A percentile compares a stretch with the other conserved stretches of the same genome.
Conservation (phyloP, 1,284 basidiomycete genomes). For the Ceratobasidium papillatum region DNA sequence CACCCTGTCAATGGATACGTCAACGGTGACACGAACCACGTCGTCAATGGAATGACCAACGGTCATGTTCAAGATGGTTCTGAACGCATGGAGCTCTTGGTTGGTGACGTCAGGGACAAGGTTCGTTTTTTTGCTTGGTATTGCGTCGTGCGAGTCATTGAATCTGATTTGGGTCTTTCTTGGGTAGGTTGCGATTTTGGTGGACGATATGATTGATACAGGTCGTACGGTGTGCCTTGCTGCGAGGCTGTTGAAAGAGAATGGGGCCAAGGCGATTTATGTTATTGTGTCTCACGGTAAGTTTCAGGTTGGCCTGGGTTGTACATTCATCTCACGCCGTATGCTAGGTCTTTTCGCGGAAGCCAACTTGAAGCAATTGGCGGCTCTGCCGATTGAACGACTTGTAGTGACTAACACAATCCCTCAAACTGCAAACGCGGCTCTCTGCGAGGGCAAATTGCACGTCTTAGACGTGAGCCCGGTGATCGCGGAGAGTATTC, state of each 20-base stretch:
- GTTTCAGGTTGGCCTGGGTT: constrained; percentile 46
- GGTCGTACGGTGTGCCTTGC: constrained; percentile 89
- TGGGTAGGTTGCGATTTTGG: constrained; percentile 83
- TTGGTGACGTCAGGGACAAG: constrained; percentile 96
- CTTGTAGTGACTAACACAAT: constrained; percentile 90
- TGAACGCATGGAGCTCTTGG: constrained; percentile 88
- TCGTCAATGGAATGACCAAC: constrained; percentile 45
- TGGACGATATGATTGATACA: constrained; percentile 99
- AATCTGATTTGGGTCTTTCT: background rate
- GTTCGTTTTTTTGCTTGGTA: constrained; percentile 54
- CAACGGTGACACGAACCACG: constrained; percentile 10
- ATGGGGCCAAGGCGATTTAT: constrained; percentile 88
- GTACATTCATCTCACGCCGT: background rate
- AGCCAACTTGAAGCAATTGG: constrained; percentile 78
- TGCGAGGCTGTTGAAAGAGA: constrained; percentile 83
- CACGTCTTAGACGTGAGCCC: constrained; percentile 86
- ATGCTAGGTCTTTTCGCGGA: constrained; percentile 85
- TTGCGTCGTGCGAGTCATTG: background rate
- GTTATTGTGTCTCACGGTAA: constrained; percentile 92
- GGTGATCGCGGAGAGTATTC: constrained; percentile 94
- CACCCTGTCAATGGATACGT: constrained; percentile 12
- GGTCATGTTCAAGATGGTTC: constrained; percentile 54
- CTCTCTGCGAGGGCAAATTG: constrained; percentile 58
- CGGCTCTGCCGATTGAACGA: constrained; percentile 82
- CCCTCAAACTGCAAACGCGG: constrained; percentile 59